Conservation (phyloP, 371 early-diverging fungal genomes). For the Mucor irregularis region DNA sequence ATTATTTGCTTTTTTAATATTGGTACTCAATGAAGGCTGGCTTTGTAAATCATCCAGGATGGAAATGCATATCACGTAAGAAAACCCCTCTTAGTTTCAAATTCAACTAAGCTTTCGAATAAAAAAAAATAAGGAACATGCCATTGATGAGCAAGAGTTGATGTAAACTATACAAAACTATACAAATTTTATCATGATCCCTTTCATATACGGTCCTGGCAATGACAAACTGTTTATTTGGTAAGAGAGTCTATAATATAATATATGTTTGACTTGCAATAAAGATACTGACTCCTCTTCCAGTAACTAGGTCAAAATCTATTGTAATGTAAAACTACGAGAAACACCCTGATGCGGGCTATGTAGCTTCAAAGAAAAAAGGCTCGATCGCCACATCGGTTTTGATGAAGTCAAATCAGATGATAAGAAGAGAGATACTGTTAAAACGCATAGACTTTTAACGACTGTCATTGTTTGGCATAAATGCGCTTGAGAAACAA, state of each 20-base stretch:
- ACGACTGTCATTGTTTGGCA: slow-evolving; percentile 8
- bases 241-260: slow-evolving; percentile 20
- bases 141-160: slow-evolving; percentile 17
- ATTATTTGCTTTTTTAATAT: too few relatives aligned
- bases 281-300: slow-evolving; percentile 9
- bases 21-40: too few relatives aligned
- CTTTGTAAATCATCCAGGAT: too few relatives aligned
- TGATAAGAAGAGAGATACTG: slow-evolving; percentile 8
- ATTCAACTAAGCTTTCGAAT: slow-evolving; percentile 17
- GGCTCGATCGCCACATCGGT: not conserved
- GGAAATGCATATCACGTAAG: too few relatives aligned
- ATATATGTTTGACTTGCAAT: slow-evolving; percentile 14
- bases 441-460: slow-evolving; percentile 1
- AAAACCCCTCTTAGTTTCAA: slow-evolving; percentile 11
- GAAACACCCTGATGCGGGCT: slow-evolving; percentile 10
- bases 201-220: slow-evolving; percentile 19
- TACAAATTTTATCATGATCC: slow-evolving; percentile 15
- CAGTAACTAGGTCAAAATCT: slow-evolving; percentile 10
- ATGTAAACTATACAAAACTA: slow-evolving; percentile 19
- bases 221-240: slow-evolving; percentile 18
- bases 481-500: slow-evolving; percentile 4
- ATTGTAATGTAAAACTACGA: slow-evolving; percentile 1
- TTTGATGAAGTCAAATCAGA: slow-evolving; percentile 13
- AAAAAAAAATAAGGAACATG: slow-evolving; percentile 16
- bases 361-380: slow-evolving; percentile 6